Conservation (phyloP, 768 basidiomycete genomes). For the Phaeotremella fagi region DNA sequence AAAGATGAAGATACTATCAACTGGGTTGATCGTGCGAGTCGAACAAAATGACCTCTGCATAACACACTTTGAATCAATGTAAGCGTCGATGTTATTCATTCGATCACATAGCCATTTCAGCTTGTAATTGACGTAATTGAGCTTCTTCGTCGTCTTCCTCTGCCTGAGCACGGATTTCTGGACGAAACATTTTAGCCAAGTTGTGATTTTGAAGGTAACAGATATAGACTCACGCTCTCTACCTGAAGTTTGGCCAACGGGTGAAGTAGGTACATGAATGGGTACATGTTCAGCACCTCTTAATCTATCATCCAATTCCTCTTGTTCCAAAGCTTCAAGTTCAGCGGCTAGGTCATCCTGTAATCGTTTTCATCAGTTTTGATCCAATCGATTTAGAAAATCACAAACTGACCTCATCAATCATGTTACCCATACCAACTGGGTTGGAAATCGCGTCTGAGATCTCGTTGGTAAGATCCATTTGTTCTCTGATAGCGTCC, state of each 20-base stretch:
- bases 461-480: slow-evolving; percentile 87
- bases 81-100: too few relatives aligned
- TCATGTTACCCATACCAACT: slow-evolving; percentile 54
- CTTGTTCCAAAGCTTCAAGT: slow-evolving; percentile 81
- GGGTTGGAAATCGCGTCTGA: slow-evolving; percentile 79
- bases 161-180: slow-evolving; percentile 47
- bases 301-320: slow-evolving; percentile 76
- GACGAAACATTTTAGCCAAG: not conserved
- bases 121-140: slow-evolving; percentile 83
- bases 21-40: too few relatives aligned
- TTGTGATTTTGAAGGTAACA: not conserved
- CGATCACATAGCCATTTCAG: slow-evolving; percentile 50
- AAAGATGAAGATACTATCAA: too few relatives aligned
- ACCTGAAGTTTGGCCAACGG: slow-evolving; percentile 22
- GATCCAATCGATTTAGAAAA: too few relatives aligned
- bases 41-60: too few relatives aligned
- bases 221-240: slow-evolving; percentile 25
- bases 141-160: slow-evolving; percentile 88
- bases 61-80: not conserved
- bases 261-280: slow-evolving; percentile 63
- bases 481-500: slow-evolving; percentile 79
- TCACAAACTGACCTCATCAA: slow-evolving; percentile 65
- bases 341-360: slow-evolving; percentile 76
- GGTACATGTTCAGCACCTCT: slow-evolving; percentile 85
- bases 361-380: not conserved